phyloP scores from a whole-genome alignment of 2,329 filamentous ascomycete genomes.

The Colletotrichum sp. region DNA sequence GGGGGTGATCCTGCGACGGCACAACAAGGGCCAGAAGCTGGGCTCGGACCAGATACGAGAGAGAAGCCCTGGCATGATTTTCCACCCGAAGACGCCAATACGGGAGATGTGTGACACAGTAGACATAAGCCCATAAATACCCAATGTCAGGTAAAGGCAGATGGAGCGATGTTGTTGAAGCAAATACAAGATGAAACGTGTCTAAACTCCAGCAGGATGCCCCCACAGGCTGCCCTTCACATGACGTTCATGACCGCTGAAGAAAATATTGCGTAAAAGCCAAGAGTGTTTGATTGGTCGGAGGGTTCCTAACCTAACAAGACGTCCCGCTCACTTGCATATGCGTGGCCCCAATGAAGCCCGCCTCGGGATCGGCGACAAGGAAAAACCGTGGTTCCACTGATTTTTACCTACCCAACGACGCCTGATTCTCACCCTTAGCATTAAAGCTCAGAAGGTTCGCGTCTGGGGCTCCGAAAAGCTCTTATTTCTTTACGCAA shows the following conservation, averaged over 20 bases:
- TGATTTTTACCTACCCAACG: neutral
- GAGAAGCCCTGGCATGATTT: neutral
- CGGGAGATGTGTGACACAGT: neutral
- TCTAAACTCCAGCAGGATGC: neutral
- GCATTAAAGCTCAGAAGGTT: neutral
- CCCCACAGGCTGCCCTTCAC: neutral
- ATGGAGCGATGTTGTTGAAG: neutral
- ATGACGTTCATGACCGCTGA: neutral
- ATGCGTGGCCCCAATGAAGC: neutral
- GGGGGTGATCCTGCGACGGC: neutral
- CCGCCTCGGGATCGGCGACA: neutral
- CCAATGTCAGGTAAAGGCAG: neutral
- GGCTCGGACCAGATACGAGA: neutral
- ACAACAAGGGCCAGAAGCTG: neutral
- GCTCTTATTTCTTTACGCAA: neutral
- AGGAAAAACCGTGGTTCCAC: neutral
- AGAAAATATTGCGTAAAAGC: neutral
- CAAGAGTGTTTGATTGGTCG: neutral
- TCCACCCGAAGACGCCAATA: neutral
- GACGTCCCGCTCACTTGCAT: neutral
- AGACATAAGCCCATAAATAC: neutral
- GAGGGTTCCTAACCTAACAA: neutral
- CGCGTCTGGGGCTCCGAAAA: neutral
- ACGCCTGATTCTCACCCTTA: neutral
- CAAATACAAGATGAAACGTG: neutral